Evolutionary conservation across 208 protist genomes (phyloP).

Genomic region (Acanthamoeba healyi): DNA sequence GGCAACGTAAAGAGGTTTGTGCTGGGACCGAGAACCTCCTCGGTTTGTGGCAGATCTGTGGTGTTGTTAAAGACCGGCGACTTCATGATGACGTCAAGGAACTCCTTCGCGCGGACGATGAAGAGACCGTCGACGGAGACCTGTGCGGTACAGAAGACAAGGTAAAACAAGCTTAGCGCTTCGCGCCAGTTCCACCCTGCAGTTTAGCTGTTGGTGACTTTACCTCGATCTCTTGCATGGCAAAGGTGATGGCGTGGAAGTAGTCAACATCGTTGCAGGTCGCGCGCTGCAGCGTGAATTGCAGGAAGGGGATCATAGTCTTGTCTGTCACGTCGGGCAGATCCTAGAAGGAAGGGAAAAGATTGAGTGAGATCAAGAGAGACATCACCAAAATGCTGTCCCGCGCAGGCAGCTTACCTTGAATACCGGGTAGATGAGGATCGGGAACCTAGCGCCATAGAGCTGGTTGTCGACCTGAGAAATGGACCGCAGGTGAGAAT

Average conservation of each 20-base stretch:
- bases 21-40: not conserved
- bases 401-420: too few relatives aligned
- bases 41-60: not conserved
- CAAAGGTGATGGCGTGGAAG: constrained; percentile 69
- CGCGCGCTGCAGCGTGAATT: not conserved
- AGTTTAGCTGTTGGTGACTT: not conserved
- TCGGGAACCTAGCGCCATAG: constrained; percentile 28
- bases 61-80: constrained; percentile 24
- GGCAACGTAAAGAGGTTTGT: too few relatives aligned
- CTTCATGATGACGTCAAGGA: constrained; percentile 67
- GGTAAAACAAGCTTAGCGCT: not conserved
- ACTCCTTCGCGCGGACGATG: constrained; percentile 54
- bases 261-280: constrained; percentile 55
- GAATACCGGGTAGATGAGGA: constrained; percentile 72
- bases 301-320: constrained; percentile 20
- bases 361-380: not conserved
- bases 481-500: too few relatives aligned
- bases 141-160: too few relatives aligned
- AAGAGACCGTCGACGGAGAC: constrained; percentile 48
- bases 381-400: too few relatives aligned
- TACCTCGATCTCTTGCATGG: constrained; percentile 75
- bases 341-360: not conserved
- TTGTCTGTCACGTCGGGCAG: not conserved
- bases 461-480: constrained; percentile 64
- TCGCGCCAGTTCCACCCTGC: not conserved